Evolutionary conservation across 208 protist genomes (phyloP), one percentile per base, ranked within the genome.

Genomic region (Paratrypanosoma confusum): DNA sequence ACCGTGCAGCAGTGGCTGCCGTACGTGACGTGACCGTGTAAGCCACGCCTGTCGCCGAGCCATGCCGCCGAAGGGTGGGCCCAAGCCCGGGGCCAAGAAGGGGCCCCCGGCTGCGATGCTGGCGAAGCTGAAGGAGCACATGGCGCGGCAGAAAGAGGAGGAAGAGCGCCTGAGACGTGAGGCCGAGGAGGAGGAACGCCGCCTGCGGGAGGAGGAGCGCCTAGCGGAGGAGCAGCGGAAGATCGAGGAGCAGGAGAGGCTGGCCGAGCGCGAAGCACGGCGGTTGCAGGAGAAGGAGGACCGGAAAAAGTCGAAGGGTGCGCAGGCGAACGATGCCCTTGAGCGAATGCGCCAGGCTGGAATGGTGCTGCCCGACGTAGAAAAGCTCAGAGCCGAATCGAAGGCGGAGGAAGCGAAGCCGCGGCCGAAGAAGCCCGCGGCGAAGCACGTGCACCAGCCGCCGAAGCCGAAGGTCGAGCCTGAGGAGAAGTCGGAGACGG

Each of bases 111-210:
- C 65, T 27, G 76, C 69, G 8, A 84, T 87, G 76, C 36, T 93
- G n/a, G 81, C 81, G 11, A 84, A 89, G 63, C 59, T 94, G 16
- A 94, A 94, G 60, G 68, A 74, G 64, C 79, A 90, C 70, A 90
- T 89, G 77, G 82, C 91, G 61, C 64, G 73, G 59, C 72, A 91
- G 55, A 72, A 73, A 26, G 71, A 58, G n/a, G 78, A 91, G 28
- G 76, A 95, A 56, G 67, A 91, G 24, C 81, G 84, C 8, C 39
- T 73, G 24, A 60, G 71, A 23, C 40, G 47, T 10, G 83, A 93
- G 52, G 68, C 42, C 11, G 78, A 92, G 51, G 81, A 93, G 45
- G 68, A 78, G 38, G 79, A 93, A 61, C 68, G 65, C 29, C 67
- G 65, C 28, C 41, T 81, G 25, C 71, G 75, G 10, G 84, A 94